phyloP scores from a whole-genome alignment of 1,139 yeast species.

The Yarrowia galli region DNA sequence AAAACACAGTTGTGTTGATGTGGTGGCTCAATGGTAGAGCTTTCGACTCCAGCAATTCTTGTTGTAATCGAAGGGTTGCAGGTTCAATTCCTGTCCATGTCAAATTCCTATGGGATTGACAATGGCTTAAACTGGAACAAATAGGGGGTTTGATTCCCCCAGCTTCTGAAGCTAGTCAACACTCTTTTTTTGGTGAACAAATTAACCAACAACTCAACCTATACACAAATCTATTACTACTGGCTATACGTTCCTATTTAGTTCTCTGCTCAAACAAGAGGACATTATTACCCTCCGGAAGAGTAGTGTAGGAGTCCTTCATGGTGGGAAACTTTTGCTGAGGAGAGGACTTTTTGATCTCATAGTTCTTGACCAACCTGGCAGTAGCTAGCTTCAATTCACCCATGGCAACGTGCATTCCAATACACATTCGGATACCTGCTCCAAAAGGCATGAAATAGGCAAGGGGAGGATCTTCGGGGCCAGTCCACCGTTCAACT shows the following conservation, averaged over 20 bases:
- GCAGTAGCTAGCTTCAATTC: conserved; percentile 61
- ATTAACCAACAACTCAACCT: too few species aligned
- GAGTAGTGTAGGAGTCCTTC: conserved; percentile 22
- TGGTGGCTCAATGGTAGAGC: conserved; percentile 95
- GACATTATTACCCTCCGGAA: conserved; percentile 6
- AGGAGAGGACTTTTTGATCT: conserved; percentile 3
- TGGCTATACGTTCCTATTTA: too few species aligned
- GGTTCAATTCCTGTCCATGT: conserved; percentile 75
- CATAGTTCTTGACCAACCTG: conserved; percentile 5
- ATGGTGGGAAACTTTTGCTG: conserved; percentile 9
- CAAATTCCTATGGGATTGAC: conserved; percentile 22
- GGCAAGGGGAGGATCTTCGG: conserved; percentile 45
- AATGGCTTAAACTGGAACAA: conserved; percentile 18
- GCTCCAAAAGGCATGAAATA: conserved; percentile 73
- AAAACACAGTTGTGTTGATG: conserved; percentile 49
- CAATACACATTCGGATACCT: conserved; percentile 79
- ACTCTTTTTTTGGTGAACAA: conserved; percentile 1
- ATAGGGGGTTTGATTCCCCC: conserved; percentile 20
- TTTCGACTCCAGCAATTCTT: conserved; percentile 72
- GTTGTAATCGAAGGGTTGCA: conserved; percentile 67
- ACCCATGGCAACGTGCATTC: conserved; percentile 70
- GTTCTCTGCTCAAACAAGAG: not conserved
- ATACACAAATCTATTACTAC: too few species aligned
- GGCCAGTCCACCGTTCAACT: conserved; percentile 17
- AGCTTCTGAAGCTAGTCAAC: conserved; percentile 36